These are phyloP conservation scores for Acorus gramineus DNA, from an alignment of 106 monocot genomes.

Conservation along the genomic window DNA sequence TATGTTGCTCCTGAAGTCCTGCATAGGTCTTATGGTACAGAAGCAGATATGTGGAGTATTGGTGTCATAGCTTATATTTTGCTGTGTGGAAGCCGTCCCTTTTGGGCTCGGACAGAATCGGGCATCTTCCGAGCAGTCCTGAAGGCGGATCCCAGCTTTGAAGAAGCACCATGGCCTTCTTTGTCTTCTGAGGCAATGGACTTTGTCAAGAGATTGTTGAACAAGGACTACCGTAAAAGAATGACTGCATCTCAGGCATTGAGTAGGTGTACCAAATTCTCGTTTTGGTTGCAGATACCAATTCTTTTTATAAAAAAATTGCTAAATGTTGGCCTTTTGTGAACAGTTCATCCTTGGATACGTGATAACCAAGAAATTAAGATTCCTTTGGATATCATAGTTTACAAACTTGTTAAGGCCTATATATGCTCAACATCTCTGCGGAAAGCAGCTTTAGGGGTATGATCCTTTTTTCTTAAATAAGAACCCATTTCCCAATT, in stretches of 20 bases:
- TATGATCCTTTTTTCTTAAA: constrained; percentile 16
- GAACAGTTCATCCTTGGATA: constrained; percentile 81
- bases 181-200: constrained; percentile 3
- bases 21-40: constrained; percentile 75
- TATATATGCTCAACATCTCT: constrained; percentile 65
- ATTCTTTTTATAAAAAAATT: no score
- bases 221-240: constrained; percentile 10
- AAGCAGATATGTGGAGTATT: constrained; percentile 94
- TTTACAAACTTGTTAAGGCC: constrained; percentile 52
- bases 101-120: constrained; percentile 7
- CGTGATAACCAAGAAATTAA: constrained; percentile 38
- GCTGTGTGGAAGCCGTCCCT: constrained; percentile 16
- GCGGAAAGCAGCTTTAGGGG: constrained; percentile 69
- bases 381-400: constrained; percentile 53
- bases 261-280: no score
- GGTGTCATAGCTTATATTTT: constrained; percentile 90
- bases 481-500: neutral
- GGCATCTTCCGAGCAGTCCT: constrained; percentile 8
- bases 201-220: constrained; percentile 6
- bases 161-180: constrained; percentile 6
- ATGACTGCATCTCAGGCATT: constrained; percentile 8
- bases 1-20: constrained; percentile 32
- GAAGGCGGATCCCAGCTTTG: constrained; percentile 5
- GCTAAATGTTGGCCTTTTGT: neutral
- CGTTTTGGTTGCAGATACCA: no score